phyloP scores from a whole-genome alignment of 2,329 filamentous ascomycete genomes.

The Fusarium sp. region DNA sequence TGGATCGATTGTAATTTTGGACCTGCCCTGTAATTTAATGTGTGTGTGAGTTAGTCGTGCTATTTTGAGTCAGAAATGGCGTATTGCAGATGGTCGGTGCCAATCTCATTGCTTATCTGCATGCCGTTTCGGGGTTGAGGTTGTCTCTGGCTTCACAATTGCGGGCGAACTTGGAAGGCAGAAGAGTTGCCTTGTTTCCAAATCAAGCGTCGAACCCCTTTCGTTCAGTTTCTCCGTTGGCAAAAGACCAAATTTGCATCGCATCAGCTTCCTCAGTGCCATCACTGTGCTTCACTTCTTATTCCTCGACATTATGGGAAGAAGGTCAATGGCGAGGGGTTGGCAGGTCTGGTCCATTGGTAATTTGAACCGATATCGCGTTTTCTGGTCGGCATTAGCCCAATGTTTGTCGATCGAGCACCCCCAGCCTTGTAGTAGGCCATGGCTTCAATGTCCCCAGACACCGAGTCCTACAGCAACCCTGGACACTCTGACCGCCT shows the following conservation, averaged over 20 bases:
- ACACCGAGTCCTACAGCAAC: not conserved
- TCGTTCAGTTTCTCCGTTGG: not conserved
- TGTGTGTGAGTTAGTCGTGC: not conserved
- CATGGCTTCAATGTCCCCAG: not conserved
- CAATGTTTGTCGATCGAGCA: not conserved
- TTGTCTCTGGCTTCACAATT: not conserved
- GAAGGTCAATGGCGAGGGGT: not conserved
- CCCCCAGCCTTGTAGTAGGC: constrained; percentile 5
- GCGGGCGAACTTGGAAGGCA: not conserved
- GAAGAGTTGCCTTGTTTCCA: not conserved
- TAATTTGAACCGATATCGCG: not conserved
- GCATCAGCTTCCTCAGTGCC: not conserved
- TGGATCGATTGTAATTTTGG: not conserved
- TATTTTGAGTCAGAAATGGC: not conserved
- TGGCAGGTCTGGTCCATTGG: not conserved
- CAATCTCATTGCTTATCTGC: not conserved
- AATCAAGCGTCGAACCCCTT: not conserved
- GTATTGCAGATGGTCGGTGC: not conserved
- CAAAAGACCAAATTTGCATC: not conserved
- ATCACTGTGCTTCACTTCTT: not conserved
- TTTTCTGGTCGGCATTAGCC: not conserved
- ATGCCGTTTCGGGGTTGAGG: not conserved
- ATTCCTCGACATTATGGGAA: not conserved
- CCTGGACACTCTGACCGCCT: constrained; percentile 13
- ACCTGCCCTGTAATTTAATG: not conserved